phyloP scores from a whole-genome alignment of 805 yeast species.

The Wickerhamomyces bisporus region DNA sequence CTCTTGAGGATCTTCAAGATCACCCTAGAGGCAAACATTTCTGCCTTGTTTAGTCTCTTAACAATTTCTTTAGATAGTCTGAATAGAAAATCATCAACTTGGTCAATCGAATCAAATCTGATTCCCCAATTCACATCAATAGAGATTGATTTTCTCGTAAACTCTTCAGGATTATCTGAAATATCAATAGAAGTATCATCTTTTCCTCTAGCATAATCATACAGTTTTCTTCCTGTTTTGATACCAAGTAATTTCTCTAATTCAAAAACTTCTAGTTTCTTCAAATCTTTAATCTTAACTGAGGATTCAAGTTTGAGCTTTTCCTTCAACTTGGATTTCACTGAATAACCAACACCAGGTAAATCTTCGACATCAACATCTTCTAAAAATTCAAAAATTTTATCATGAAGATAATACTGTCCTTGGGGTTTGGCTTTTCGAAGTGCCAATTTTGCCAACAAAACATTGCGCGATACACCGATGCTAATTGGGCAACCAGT shows the following conservation, averaged over 20 bases:
- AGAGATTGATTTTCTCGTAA: slow-evolving; percentile 70
- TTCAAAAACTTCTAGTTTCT: slow-evolving; percentile 25
- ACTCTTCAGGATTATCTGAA: slow-evolving; percentile 40
- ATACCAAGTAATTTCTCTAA: slow-evolving; percentile 54
- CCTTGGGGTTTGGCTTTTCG: slow-evolving; percentile 81
- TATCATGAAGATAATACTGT: slow-evolving; percentile 31
- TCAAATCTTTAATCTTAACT: slow-evolving; percentile 36
- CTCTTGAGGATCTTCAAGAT: slow-evolving; percentile 64
- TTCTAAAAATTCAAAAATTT: slow-evolving; percentile 29
- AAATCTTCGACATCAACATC: slow-evolving; percentile 31
- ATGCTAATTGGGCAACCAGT: slow-evolving; percentile 72
- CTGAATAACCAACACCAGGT: slow-evolving; percentile 61
- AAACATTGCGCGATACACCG: slow-evolving; percentile 70
- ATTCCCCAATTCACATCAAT: slow-evolving; percentile 93
- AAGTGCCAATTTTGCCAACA: slow-evolving; percentile 73
- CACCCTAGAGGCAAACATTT: slow-evolving; percentile 49
- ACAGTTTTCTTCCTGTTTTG: slow-evolving; percentile 64
- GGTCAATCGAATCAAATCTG: slow-evolving; percentile 53
- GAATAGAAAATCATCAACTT: slow-evolving; percentile 60
- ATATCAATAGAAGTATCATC: slow-evolving; percentile 60
- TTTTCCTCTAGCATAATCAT: slow-evolving; percentile 55
- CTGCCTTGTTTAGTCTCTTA: slow-evolving; percentile 41
- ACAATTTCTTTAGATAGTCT: slow-evolving; percentile 56
- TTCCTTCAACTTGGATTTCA: slow-evolving; percentile 39
- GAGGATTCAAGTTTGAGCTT: slow-evolving; percentile 22